These are phyloP conservation scores for Lactarius hatsudake DNA, from an alignment of 768 basidiomycete genomes.

Conservation along the genomic window DNA sequence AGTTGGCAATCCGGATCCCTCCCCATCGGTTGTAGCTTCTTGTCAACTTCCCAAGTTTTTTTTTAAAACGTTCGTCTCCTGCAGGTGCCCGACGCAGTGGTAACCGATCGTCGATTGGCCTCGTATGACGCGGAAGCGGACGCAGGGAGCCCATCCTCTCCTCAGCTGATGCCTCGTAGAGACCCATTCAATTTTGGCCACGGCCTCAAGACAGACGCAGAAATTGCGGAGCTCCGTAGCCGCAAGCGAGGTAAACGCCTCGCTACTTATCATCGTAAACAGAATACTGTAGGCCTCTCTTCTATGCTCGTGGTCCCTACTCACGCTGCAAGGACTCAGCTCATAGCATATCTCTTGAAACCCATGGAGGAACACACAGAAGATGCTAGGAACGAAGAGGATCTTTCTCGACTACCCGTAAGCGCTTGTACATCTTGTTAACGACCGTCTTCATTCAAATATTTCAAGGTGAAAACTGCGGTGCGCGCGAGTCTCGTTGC, in stretches of 20 bases:
- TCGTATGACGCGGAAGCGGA: slow-evolving; percentile 32
- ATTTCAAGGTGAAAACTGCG: slow-evolving; percentile 76
- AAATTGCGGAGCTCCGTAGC: slow-evolving; percentile 59
- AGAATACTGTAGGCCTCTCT: slow-evolving; percentile 59
- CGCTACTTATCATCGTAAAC: slow-evolving; percentile 62
- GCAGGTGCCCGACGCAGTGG: slow-evolving; percentile 24
- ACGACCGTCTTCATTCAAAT: not conserved
- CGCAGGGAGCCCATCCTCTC: slow-evolving; percentile 43
- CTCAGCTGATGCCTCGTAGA: slow-evolving; percentile 33
- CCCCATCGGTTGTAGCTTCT: slow-evolving; percentile 5
- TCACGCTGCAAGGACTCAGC: slow-evolving; percentile 42
- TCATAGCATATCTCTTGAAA: slow-evolving; percentile 85
- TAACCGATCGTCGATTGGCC: slow-evolving; percentile 23
- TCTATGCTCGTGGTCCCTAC: not conserved
- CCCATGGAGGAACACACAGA: slow-evolving; percentile 86
- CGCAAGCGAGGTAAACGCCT: slow-evolving; percentile 59
- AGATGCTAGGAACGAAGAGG: slow-evolving; percentile 72
- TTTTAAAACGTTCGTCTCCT: not conserved
- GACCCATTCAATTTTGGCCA: slow-evolving; percentile 70
- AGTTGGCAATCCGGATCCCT: not conserved
- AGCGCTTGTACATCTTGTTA: slow-evolving; percentile 29
- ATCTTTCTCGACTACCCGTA: slow-evolving; percentile 64
- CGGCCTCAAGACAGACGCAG: slow-evolving; percentile 58
- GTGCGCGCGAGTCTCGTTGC: slow-evolving; percentile 77
- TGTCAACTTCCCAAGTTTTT: not conserved